These are phyloP conservation scores for Aspergillus flavus DNA, from an alignment of 2,329 filamentous ascomycete genomes.

Conservation along the genomic window DNA sequence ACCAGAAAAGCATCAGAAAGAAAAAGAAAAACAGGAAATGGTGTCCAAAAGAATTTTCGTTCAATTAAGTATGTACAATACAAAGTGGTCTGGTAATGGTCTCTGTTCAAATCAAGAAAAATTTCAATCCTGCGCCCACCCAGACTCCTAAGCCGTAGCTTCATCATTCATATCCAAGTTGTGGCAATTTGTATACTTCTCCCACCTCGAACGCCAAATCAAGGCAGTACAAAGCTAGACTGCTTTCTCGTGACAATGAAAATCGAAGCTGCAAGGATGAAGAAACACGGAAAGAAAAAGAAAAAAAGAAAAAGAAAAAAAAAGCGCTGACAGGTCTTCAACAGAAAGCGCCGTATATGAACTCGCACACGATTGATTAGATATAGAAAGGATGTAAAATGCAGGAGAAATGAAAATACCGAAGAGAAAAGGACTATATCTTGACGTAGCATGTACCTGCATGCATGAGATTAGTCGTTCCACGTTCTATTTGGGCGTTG, in stretches of 20 bases:
- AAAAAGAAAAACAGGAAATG: neutral
- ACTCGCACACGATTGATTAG: slow-evolving; percentile 12
- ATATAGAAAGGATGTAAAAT: slow-evolving; percentile 14
- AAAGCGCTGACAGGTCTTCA: slow-evolving; percentile 8
- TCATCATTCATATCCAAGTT: slow-evolving; percentile 21
- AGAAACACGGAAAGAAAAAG: slow-evolving; percentile 7
- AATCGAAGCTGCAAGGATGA: neutral
- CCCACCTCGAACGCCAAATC: slow-evolving; percentile 19
- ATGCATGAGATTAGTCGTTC: slow-evolving; percentile 14
- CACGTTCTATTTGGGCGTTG: slow-evolving; percentile 34
- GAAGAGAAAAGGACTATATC: slow-evolving; percentile 13
- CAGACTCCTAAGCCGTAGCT: slow-evolving; percentile 25
- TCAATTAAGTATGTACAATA: slow-evolving; percentile 29
- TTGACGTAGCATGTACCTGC: slow-evolving; percentile 21
- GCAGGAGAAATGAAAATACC: slow-evolving; percentile 6
- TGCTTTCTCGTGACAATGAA: slow-evolving; percentile 4
- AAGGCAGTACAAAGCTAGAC: slow-evolving; percentile 8
- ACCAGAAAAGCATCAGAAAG: neutral
- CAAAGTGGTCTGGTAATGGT: slow-evolving; percentile 22
- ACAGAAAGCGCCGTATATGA: slow-evolving; percentile 14
- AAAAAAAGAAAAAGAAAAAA: slow-evolving; percentile 16
- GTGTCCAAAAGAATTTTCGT: slow-evolving; percentile 10
- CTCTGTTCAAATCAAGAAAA: slow-evolving; percentile 19
- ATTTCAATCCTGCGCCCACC: slow-evolving; percentile 9
- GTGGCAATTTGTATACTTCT: slow-evolving; percentile 25